Base-by-base conservation (phyloP, 768 basidiomycete species). In the Xerocomellus dryophilus region DNA sequence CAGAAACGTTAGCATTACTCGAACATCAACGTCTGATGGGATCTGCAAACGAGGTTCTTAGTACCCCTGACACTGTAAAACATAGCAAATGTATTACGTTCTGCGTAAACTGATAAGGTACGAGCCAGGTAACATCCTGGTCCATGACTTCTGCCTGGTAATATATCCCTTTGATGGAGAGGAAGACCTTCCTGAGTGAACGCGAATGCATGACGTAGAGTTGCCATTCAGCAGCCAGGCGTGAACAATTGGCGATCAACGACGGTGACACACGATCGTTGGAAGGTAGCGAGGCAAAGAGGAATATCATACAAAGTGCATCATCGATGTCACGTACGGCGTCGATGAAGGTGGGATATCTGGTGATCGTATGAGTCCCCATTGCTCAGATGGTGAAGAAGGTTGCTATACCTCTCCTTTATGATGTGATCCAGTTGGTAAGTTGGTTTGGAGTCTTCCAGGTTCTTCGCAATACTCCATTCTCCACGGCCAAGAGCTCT, bases 131-230 rank as follows among this genome's bases (percentile, higher is more conserved):
- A 42, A 98, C 81, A 29, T 80, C 85, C 73, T 98, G 90, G 57
- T 91, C 94, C 78, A 93, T 86, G 23, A 98, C 80, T 68, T 96
- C 91, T 9, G 93, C 95, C 73, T 98, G 95, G 71, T 95, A 98
- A 73, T 98, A 99, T 42, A 99, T 84, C 38, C 97, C 97, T 74
- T 98, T 98, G 72, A 99, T 96, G 39, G 92, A 94, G 51, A 99
- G 77, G 74, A 99, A 99, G 29, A 88, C 85, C 72, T 97, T 97
- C 48, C 88, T 83, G 38, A 98, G 79, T 14, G 88, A 79, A 56
- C 79, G 81, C 1, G 90, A 83, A 66, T 93, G 89, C 83, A 98
- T 91, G 36, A 95, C 80, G 73, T 94, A 99, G 29, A 98, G 76
- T 70, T 98, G 93, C 96, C 96, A 99, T 78, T 99, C 94, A 18